phyloP scores from a whole-genome alignment of 2,329 filamentous ascomycete species.

The Penicillium sp. region DNA sequence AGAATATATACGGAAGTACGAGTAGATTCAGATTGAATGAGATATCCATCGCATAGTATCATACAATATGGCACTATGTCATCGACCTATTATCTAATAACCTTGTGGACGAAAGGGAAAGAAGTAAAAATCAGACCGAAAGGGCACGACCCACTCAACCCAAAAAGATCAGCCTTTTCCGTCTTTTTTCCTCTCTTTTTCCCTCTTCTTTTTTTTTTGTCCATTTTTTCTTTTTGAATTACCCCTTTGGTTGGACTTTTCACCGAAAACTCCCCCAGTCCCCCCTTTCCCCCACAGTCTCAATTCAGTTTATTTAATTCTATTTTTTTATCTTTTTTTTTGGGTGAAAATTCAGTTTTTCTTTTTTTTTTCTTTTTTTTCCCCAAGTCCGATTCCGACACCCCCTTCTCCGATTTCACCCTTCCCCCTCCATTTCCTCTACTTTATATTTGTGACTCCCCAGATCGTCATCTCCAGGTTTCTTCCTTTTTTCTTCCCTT shows the following conservation, averaged over 20 bases:
- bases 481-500: conserved; percentile 10
- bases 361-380: conserved; percentile 21
- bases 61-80: too few species aligned
- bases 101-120: too few species aligned
- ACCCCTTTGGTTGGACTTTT: conserved; percentile 23
- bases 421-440: conserved; percentile 30
- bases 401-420: conserved; percentile 29
- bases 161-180: not conserved
- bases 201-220: conserved; percentile 19
- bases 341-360: conserved; percentile 24
- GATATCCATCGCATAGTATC: too few species aligned
- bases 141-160: too few species aligned
- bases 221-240: not conserved
- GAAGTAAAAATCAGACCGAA: too few species aligned
- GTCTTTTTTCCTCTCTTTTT: conserved; percentile 10
- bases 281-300: conserved; percentile 27
- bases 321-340: conserved; percentile 31
- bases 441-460: conserved; percentile 29
- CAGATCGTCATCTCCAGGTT: conserved; percentile 32
- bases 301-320: conserved; percentile 20
- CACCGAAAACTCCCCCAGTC: conserved; percentile 29
- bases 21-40: too few species aligned
- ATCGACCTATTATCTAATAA: too few species aligned
- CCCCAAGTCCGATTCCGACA: conserved; percentile 24
- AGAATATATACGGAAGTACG: too few species aligned